These are phyloP conservation scores for Pseudohyphozyma bogoriensis DNA, from an alignment of 768 basidiomycete genomes.

Conservation along the genomic window DNA sequence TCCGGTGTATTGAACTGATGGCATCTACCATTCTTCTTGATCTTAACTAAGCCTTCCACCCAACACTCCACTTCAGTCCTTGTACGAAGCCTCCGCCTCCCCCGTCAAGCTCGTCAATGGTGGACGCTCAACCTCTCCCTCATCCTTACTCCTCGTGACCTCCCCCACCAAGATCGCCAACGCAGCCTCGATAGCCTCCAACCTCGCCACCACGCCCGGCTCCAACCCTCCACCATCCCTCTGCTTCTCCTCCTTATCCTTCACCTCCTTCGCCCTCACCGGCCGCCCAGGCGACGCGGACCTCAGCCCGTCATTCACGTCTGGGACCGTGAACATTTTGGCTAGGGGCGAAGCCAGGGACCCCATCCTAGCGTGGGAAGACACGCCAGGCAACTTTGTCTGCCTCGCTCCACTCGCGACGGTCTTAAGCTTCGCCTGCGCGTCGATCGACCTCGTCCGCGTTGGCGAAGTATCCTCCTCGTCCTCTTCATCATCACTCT, in stretches of 20 bases:
- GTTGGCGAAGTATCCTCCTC: background rate
- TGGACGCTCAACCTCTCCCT: background rate
- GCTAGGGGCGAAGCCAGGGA: conserved; percentile 1
- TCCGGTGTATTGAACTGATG: too few relatives aligned
- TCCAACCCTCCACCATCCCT: background rate
- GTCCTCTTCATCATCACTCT: background rate
- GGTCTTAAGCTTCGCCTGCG: background rate
- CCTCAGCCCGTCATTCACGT: too few relatives aligned
- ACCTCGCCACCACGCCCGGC: conserved; percentile 5
- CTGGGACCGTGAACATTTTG: background rate
- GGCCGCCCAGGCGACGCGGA: too few relatives aligned
- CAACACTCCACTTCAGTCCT: too few relatives aligned
- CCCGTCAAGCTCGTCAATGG: conserved; percentile 10
- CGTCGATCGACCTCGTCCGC: background rate
- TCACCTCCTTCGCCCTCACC: background rate
- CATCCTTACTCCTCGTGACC: conserved; percentile 6
- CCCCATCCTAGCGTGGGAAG: background rate
- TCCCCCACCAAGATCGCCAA: conserved; percentile 19
- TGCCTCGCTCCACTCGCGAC: background rate
- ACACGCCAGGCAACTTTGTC: background rate
- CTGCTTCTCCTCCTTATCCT: background rate
- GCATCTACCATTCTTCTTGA: too few relatives aligned
- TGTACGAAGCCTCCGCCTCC: conserved; percentile 1
- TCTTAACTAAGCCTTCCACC: too few relatives aligned
- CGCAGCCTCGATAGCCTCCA: conserved; percentile 20